phyloP scores from a whole-genome alignment of 192 early-diverging fungal species.

The Backusella sp. region DNA sequence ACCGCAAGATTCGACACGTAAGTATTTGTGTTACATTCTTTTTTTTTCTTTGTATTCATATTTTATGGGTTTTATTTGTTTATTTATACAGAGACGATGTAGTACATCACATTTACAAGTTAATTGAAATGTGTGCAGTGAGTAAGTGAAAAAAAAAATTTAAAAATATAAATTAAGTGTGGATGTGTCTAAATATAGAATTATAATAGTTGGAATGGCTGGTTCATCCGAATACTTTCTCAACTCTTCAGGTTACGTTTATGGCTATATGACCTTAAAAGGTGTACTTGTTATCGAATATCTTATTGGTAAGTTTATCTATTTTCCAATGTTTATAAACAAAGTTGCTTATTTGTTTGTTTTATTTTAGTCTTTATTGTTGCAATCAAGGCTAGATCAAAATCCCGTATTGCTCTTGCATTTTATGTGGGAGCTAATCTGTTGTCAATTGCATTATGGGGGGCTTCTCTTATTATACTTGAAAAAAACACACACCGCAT shows the following conservation, averaged over 20 bases:
- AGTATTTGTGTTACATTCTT: slow-evolving; percentile 23
- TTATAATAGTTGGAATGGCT: slow-evolving; percentile 38
- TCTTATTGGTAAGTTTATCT: slow-evolving; percentile 32
- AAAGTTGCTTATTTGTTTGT: neutral
- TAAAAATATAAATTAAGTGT: neutral
- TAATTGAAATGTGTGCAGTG: slow-evolving; percentile 38
- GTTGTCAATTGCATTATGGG: slow-evolving; percentile 44
- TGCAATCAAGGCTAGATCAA: slow-evolving; percentile 26
- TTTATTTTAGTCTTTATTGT: slow-evolving; percentile 22
- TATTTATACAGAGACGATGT: slow-evolving; percentile 35
- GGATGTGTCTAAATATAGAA: neutral
- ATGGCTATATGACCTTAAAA: slow-evolving; percentile 43
- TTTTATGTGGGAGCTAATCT: slow-evolving; percentile 45
- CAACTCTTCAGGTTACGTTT: slow-evolving; percentile 42
- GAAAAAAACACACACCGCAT: slow-evolving; percentile 34
- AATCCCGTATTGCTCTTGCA: slow-evolving; percentile 35
- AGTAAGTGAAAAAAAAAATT: slow-evolving; percentile 24
- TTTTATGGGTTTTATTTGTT: slow-evolving; percentile 20
- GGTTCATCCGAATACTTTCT: slow-evolving; percentile 41
- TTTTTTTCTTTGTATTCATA: neutral
- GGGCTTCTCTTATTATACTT: slow-evolving; percentile 35
- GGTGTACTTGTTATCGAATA: slow-evolving; percentile 45
- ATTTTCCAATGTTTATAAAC: neutral
- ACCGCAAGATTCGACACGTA: slow-evolving; percentile 41
- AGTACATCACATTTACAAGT: slow-evolving; percentile 34